These are phyloP conservation scores for Babesia caballi DNA, from an alignment of 169 alveolate species.

Conservation along the genomic window DNA sequence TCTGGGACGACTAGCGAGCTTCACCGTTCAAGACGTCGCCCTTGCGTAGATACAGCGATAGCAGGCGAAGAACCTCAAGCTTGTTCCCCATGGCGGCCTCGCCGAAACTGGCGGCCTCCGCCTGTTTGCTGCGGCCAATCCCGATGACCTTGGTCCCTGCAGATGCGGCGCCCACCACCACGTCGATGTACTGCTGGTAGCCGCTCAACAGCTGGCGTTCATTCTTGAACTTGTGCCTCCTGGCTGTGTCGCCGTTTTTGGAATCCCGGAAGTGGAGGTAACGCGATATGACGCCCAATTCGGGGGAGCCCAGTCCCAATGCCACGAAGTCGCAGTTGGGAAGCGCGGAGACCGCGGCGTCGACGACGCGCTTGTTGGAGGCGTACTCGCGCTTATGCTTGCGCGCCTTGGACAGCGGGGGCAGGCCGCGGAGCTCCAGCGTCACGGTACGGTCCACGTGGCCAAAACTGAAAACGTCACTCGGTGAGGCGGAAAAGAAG, in stretches of 20 bases:
- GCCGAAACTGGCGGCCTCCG: slow-evolving; percentile 47
- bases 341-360: slow-evolving; percentile 9
- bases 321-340: slow-evolving; percentile 10
- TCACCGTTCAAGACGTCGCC: slow-evolving; percentile 12
- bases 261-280: slow-evolving; percentile 8
- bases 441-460: slow-evolving; percentile 18
- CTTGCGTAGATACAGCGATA: slow-evolving; percentile 26
- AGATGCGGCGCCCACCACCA: not conserved
- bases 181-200: slow-evolving; percentile 19
- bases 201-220: not conserved
- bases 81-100: slow-evolving; percentile 43
- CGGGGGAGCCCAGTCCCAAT: slow-evolving; percentile 10
- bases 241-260: not conserved
- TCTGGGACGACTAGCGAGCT: not conserved
- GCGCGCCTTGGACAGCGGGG: not conserved
- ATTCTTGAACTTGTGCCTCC: not conserved
- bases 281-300: slow-evolving; percentile 1
- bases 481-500: not conserved
- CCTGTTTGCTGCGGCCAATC: slow-evolving; percentile 34
- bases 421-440: slow-evolving; percentile 20
- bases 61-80: slow-evolving; percentile 25
- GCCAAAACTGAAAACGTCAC: slow-evolving; percentile 2
- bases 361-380: not conserved
- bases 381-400: not conserved
- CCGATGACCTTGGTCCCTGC: not conserved